These are phyloP conservation scores for Fusarium hostae DNA, from an alignment of 2,329 filamentous ascomycete genomes.

Conservation along the genomic window DNA sequence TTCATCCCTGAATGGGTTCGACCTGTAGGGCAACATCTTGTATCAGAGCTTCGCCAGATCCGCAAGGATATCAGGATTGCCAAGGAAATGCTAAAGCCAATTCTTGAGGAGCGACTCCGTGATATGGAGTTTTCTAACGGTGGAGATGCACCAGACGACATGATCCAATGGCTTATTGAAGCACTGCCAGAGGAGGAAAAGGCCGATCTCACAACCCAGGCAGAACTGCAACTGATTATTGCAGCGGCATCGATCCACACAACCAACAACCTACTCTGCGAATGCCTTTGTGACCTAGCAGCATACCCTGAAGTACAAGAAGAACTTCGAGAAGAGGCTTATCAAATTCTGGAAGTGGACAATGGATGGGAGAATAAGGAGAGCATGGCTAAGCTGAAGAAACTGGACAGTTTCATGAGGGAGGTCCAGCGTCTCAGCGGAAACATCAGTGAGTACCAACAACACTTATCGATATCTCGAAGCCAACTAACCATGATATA, in stretches of 20 bases:
- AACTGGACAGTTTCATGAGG: slow-evolving; percentile 62
- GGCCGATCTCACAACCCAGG: slow-evolving; percentile 52
- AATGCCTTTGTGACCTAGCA: slow-evolving; percentile 63
- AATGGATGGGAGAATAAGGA: slow-evolving; percentile 56
- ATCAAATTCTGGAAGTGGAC: slow-evolving; percentile 54
- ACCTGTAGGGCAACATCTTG: slow-evolving; percentile 58
- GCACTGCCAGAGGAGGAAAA: slow-evolving; percentile 53
- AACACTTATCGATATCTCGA: neutral
- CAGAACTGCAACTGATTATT: slow-evolving; percentile 57
- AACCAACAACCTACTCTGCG: slow-evolving; percentile 57
- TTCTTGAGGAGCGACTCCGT: slow-evolving; percentile 59
- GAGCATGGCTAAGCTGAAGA: slow-evolving; percentile 57
- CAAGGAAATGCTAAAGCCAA: slow-evolving; percentile 56
- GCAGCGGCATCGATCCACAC: slow-evolving; percentile 59
- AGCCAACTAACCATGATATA: slow-evolving; percentile 39
- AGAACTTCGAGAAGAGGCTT: slow-evolving; percentile 61
- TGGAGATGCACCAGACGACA: slow-evolving; percentile 53
- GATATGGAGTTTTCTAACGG: slow-evolving; percentile 52
- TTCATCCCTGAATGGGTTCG: slow-evolving; percentile 63
- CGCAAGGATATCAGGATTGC: slow-evolving; percentile 56
- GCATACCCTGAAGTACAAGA: slow-evolving; percentile 59
- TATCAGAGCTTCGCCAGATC: slow-evolving; percentile 60
- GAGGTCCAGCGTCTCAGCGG: slow-evolving; percentile 55
- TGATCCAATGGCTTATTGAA: slow-evolving; percentile 59
- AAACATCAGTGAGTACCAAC: slow-evolving; percentile 54